phyloP scores from a whole-genome alignment of 2,329 filamentous ascomycete genomes.

The Botryosphaeria dothidea region DNA sequence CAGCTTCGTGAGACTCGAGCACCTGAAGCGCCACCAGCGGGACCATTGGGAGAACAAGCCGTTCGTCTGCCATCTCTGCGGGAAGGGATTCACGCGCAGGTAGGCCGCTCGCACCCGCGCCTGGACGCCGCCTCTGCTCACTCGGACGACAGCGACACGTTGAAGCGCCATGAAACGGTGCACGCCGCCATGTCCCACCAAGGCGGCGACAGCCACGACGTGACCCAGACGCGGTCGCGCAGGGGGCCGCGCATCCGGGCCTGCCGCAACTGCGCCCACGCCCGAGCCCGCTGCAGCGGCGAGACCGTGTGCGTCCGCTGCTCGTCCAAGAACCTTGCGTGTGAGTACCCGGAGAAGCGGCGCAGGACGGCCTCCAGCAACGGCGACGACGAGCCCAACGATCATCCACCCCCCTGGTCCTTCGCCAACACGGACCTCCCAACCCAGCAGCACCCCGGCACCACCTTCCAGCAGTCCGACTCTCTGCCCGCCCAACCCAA shows the following conservation, averaged over 20 bases:
- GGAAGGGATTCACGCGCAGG: slow-evolving; percentile 44
- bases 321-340: neutral
- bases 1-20: slow-evolving; percentile 41
- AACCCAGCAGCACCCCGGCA: neutral
- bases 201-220: neutral
- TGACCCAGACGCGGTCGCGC: neutral
- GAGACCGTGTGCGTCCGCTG: neutral
- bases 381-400: neutral
- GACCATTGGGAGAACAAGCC: slow-evolving; percentile 44
- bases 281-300: slow-evolving; percentile 6
- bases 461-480: neutral
- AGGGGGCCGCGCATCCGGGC: neutral
- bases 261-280: slow-evolving; percentile 8
- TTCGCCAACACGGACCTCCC: neutral
- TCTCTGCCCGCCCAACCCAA: neutral
- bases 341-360: slow-evolving; percentile 6
- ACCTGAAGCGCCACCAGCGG: slow-evolving; percentile 44
- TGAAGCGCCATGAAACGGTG: neutral
- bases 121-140: neutral
- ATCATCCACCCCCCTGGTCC: neutral
- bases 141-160: neutral
- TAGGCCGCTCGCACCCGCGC: slow-evolving; percentile 22
- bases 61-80: slow-evolving; percentile 41
- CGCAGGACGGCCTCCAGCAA: neutral
- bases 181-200: neutral